A percentile compares a stretch with the other conserved stretches of the same genome.
Conservation (phyloP, 2,329 filamentous ascomycete genomes). For the Ophiocordyceps unilateralis region DNA sequence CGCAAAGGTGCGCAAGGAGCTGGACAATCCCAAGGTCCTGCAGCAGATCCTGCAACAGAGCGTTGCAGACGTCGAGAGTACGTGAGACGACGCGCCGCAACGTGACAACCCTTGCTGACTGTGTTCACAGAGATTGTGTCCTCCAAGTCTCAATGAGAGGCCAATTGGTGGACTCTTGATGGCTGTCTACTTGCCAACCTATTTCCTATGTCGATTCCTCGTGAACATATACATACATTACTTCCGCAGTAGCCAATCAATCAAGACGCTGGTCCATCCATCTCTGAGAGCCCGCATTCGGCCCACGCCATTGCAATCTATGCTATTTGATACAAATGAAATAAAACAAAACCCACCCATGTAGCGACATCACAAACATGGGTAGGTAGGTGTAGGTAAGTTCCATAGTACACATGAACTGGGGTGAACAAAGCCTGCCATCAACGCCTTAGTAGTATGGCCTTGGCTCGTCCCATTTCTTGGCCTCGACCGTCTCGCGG, state of each 20-base stretch:
- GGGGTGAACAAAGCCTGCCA: too few relatives aligned
- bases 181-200: slow-evolving; percentile 13
- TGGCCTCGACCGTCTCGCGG: slow-evolving; percentile 10
- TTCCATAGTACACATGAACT: too few relatives aligned
- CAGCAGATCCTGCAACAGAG: slow-evolving; percentile 98
- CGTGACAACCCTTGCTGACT: slow-evolving; percentile 14
- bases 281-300: too few relatives aligned
- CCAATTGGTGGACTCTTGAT: slow-evolving; percentile 14
- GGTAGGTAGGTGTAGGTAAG: neutral
- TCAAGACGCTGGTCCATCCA: slow-evolving; percentile 12
- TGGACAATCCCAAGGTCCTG: slow-evolving; percentile 91
- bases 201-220: slow-evolving; percentile 37
- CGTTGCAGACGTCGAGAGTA: slow-evolving; percentile 90
- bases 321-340: neutral
- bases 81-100: slow-evolving; percentile 5
- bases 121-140: slow-evolving; percentile 37
- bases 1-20: slow-evolving; percentile 95
- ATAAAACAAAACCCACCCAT: neutral
- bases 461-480: slow-evolving; percentile 24
- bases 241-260: slow-evolving; percentile 44
- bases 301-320: neutral
- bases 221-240: slow-evolving; percentile 33
- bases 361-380: neutral
- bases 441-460: slow-evolving; percentile 19
- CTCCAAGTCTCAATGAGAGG: slow-evolving; percentile 42